Evolutionary conservation across 1,284 basidiomycete genomes (phyloP), one percentile per base, ranked within the genome.

Genomic region (Irpex rosettiformis): DNA sequence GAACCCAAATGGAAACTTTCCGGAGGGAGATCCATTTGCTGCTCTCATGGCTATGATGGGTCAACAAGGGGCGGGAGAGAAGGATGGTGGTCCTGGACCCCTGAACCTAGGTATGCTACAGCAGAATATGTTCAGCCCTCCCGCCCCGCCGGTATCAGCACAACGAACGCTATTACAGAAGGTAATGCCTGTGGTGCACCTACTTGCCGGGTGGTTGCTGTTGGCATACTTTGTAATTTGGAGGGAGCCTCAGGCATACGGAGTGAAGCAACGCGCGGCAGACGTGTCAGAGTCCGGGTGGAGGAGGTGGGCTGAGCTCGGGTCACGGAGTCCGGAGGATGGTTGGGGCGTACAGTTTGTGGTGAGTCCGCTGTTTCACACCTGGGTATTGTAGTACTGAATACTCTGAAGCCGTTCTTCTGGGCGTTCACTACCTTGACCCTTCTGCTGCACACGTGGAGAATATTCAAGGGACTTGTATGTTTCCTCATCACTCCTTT

Each of bases 391-490:
- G 5, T 53, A 52, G 42, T 57, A 61, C 43, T 60, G 52, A 65
- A 29, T 11, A 52, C 7, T 2, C 22, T 29, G 55, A 62, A 91
- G 89, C 84, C 87, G 0, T 90, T 92, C 75, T 89, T 91, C 70
- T 89, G 86, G 84, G 85, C 82, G 16, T 91, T 92, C 63, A 81
- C 82, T 42, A 86, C 89, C 1, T 67, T 91, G 3, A 81, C 91
- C 62, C 76, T 91, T 18, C 77, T 78, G 11, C 66, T 92, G 52
- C 88, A 91, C 64, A 89, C 89, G 13, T 68, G 85, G 64, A 82
- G 85, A 57, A 83, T 91, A 71, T 84, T 88, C 66, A 80, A 78
- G 16, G 82, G 83, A 62, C 79, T 86, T 58, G 89, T 90, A 66
- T 66, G 88, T 80, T 4, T n/a, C 29, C 24, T 3, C 7, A 27